Conservation (phyloP, 2,329 filamentous ascomycete genomes). For the Ophiostoma sp. region DNA sequence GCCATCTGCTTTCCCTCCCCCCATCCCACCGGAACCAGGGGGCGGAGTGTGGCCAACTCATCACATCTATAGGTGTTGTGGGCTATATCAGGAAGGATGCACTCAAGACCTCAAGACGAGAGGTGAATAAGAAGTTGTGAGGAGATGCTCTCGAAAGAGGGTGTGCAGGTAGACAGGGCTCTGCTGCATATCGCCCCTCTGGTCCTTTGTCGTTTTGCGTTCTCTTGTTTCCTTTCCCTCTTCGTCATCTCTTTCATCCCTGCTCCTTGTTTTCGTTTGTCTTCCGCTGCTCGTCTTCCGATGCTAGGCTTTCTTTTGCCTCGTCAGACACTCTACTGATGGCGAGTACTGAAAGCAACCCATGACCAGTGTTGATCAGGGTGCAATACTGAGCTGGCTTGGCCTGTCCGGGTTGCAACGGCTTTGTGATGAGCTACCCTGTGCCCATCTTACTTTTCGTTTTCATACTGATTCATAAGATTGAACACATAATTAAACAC, state of each 20-base stretch:
- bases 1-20: neutral
- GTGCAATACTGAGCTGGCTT: neutral
- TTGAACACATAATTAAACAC: neutral
- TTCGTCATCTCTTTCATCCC: neutral
- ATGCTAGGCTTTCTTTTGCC: neutral
- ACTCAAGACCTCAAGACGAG: neutral
- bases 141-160: neutral
- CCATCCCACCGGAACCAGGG: neutral
- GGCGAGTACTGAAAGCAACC: neutral
- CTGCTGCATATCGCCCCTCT: neutral
- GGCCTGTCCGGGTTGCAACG: neutral
- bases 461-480: neutral
- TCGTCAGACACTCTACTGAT: too few relatives aligned
- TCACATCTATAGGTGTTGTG: neutral
- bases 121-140: neutral
- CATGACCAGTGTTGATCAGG: neutral
- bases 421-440: neutral
- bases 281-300: neutral
- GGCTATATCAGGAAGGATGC: neutral
- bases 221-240: neutral
- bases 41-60: neutral
- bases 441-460: neutral
- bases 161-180: neutral
- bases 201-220: neutral
- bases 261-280: neutral